Percentiles rank a stretch among this genome's conserved stretches.
phyloP scores from a whole-genome alignment of 257 asterid genomes.

The Salvia hispanica region DNA sequence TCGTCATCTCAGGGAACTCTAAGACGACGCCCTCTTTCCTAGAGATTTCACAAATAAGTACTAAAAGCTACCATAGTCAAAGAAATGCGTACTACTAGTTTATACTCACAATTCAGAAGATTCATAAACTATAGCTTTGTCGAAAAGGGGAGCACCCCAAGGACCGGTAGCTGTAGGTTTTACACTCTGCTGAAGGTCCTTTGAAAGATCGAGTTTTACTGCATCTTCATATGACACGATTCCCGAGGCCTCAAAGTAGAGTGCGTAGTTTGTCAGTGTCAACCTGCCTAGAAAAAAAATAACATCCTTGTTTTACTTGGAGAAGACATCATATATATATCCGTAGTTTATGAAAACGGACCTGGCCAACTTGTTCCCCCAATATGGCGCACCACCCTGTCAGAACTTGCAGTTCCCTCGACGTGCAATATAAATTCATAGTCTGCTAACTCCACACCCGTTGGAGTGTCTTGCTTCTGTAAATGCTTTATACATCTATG shows the following conservation, averaged over 20 bases:
- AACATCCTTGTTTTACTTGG: constrained; percentile 1
- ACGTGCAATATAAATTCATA: constrained; percentile 85
- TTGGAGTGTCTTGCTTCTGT: constrained; percentile 69
- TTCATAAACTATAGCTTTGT: constrained; percentile 76
- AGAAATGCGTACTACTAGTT: too few relatives aligned
- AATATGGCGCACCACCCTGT: constrained; percentile 88
- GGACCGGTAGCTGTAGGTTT: constrained; percentile 85
- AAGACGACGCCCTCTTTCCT: constrained; percentile 71
- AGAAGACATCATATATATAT: not conserved
- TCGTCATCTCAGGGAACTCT: constrained; percentile 92
- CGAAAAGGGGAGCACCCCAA: constrained; percentile 95
- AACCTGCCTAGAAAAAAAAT: constrained; percentile 65
- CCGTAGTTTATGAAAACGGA: constrained; percentile 24
- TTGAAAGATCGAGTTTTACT: constrained; percentile 69
- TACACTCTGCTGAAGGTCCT: constrained; percentile 50
- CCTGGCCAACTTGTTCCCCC: constrained; percentile 99
- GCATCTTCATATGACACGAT: constrained; percentile 73
- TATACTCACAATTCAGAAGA: constrained; percentile 74
- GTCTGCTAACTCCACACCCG: constrained; percentile 57
- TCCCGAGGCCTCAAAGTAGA: constrained; percentile 87
- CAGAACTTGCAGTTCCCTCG: constrained; percentile 80
- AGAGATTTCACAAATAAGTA: too few relatives aligned
- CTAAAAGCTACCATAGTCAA: too few relatives aligned
- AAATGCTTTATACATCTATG: constrained; percentile 70
- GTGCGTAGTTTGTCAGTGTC: constrained; percentile 82